Percentiles rank a stretch among this genome's conserved stretches.
These are phyloP conservation scores for Penicillium olsonii DNA, from an alignment of 2,329 filamentous ascomycete genomes.

Conservation along the genomic window DNA sequence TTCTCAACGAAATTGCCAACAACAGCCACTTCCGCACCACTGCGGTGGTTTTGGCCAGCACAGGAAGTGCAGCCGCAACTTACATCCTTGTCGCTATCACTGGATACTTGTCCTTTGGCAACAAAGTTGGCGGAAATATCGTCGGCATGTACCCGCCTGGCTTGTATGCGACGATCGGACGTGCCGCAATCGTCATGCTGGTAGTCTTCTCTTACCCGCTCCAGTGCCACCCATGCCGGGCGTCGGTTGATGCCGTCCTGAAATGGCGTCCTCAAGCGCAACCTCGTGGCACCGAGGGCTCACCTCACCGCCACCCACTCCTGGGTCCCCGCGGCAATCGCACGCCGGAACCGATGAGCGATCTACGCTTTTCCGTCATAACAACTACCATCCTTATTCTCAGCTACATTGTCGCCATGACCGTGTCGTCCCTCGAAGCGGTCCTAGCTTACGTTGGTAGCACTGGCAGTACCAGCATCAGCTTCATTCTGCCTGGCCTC, in stretches of 20 bases:
- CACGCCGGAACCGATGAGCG: constrained; percentile 69
- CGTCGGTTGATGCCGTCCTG: constrained; percentile 90
- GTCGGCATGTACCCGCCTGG: constrained; percentile 84
- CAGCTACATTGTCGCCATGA: constrained; percentile 86
- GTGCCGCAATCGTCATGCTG: constrained; percentile 90
- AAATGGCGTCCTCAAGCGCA: constrained; percentile 73
- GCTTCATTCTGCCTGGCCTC: constrained; percentile 90
- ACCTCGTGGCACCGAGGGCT: constrained; percentile 41
- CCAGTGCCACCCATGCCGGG: constrained; percentile 92
- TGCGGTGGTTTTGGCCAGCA: constrained; percentile 77
- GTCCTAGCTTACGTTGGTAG: constrained; percentile 94
- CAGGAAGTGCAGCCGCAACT: constrained; percentile 81
- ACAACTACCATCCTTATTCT: constrained; percentile 82
- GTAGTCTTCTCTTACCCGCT: constrained; percentile 96
- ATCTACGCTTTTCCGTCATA: constrained; percentile 83
- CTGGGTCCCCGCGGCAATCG: constrained; percentile 42
- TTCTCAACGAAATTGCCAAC: constrained; percentile 89
- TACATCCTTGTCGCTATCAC: constrained; percentile 93
- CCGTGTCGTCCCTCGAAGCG: constrained; percentile 82
- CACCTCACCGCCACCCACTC: constrained; percentile 47
- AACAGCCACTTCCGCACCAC: constrained; percentile 78
- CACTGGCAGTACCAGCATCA: constrained; percentile 92
- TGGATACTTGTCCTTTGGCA: constrained; percentile 92
- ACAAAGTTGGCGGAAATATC: constrained; percentile 87
- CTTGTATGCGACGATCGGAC: constrained; percentile 84